Evolutionary conservation across 306 rosid species (phyloP).

Genomic region (Benincasa hispida): DNA sequence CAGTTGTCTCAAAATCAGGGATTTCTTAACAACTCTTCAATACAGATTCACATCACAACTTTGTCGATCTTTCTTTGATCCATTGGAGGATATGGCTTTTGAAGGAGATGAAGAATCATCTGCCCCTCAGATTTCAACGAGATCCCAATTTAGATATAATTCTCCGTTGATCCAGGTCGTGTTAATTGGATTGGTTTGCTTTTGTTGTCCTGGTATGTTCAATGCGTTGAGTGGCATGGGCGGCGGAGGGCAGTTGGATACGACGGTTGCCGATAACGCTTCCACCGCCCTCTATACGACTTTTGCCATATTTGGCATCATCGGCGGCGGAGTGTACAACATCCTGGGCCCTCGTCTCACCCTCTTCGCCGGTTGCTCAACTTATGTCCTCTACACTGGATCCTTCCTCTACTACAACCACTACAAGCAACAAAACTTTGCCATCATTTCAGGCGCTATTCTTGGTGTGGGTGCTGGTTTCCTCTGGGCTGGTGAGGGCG

Average conservation of each 20-base stretch:
- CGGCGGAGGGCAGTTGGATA: conserved; percentile 72
- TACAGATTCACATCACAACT: too few relatives aligned
- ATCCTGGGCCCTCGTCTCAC: conserved; percentile 85
- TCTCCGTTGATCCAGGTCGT: conserved; percentile 53
- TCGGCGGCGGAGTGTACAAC: conserved; percentile 93
- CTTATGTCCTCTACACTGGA: conserved; percentile 67
- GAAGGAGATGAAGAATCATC: conserved; percentile 28
- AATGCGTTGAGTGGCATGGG: conserved; percentile 91
- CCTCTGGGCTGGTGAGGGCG: conserved; percentile 80
- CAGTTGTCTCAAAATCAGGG: too few relatives aligned
- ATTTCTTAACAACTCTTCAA: too few relatives aligned
- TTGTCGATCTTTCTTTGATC: too few relatives aligned
- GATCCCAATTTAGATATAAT: conserved; percentile 44
- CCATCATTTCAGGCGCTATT: conserved; percentile 46
- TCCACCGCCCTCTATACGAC: conserved; percentile 65
- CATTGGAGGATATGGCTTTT: conserved; percentile 30
- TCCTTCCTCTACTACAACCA: conserved; percentile 91
- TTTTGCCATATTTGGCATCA: conserved; percentile 70
- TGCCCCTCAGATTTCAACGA: not conserved
- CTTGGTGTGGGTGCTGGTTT: conserved; percentile 82
- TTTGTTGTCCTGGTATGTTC: conserved; percentile 97
- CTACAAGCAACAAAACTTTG: conserved; percentile 43
- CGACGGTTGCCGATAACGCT: conserved; percentile 65
- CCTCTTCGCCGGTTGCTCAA: conserved; percentile 57
- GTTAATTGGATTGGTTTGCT: conserved; percentile 69